Evolutionary conservation across 331 rosid genomes (phyloP), one percentile per base, ranked within the genome.

Genomic region (Phaseolus coccineus): DNA sequence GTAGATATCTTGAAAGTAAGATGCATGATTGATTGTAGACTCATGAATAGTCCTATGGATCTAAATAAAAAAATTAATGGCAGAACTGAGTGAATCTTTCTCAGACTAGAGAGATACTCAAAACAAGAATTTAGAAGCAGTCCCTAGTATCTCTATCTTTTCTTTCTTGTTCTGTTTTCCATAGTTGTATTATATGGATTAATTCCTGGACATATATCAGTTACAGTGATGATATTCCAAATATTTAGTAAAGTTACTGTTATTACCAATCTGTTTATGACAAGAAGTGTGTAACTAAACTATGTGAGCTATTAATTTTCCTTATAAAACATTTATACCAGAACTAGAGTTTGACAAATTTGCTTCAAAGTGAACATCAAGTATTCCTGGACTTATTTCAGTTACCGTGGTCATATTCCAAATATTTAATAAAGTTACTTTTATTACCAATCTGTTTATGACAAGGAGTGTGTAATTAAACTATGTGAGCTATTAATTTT

Each of bases 271-370:
- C 31, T 47, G 57, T 50, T 82, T 72, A 66, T 56, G 40, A 37
- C n/a, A 31, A 46, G 61, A 24, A 70, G 59, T 61, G 0, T 65
- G 44, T 22, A n/a, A 79, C 58, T 27, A 44, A 58, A 24, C n/a
- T 72, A 51, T 56, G 72, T 4, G 25, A 78, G 63, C 82, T 66
- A 59, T 76, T 27, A 24, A 12, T 68, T 82, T 82, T 63, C 77
- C 66, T 69, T 44, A 13, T 28, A 55, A 56, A 72, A 19, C 69
- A 72, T 71, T 19, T 53, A 4, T 66, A 47, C 56, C 50, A 62
- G 52, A 62, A 55, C 73, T n/a, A 37, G 9, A 48, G 3, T 44
- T 77, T 76, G 44, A 31, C 48, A 65, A 25, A 24, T 55, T 31
- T 80, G 50, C 50, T 57, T 52, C 40, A 22, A 65, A 28, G 47